Percentiles rank a stretch among this genome's conserved stretches.
Evolutionary conservation across 129 eudicot species (phyloP).

Genomic region (Centaurea solstitialis): DNA sequence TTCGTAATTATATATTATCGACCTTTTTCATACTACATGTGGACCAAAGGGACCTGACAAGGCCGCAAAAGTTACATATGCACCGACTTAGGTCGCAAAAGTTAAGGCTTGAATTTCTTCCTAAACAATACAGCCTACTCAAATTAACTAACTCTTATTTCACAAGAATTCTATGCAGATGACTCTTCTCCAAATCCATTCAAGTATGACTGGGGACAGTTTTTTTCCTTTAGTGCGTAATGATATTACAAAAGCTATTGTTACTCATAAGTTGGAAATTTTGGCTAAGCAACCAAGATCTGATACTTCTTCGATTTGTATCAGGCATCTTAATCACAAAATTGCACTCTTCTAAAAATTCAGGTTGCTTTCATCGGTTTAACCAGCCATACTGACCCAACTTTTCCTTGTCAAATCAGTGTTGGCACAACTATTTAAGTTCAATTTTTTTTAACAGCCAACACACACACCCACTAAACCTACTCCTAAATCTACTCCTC

Average conservation of each 20-base stretch:
- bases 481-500: no score
- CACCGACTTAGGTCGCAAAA: background rate
- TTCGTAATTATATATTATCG: background rate
- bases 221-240: background rate
- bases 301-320: background rate
- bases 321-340: background rate
- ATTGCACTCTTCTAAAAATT: background rate
- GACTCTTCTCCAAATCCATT: background rate
- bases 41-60: background rate
- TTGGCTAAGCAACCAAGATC: background rate
- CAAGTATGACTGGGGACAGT: background rate
- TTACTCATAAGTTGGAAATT: background rate
- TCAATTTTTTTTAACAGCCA: no score
- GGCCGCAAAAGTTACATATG: background rate
- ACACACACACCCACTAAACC: no score
- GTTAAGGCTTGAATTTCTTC: background rate
- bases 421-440: background rate
- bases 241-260: background rate
- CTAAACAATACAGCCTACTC: background rate
- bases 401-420: background rate
- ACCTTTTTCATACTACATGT: background rate
- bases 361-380: background rate
- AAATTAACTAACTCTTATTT: background rate
- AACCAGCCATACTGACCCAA: background rate
- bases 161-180: background rate